Evolutionary conservation across 75 land plant species (phyloP).

Genomic region (Chamaecyparis obtusa): DNA sequence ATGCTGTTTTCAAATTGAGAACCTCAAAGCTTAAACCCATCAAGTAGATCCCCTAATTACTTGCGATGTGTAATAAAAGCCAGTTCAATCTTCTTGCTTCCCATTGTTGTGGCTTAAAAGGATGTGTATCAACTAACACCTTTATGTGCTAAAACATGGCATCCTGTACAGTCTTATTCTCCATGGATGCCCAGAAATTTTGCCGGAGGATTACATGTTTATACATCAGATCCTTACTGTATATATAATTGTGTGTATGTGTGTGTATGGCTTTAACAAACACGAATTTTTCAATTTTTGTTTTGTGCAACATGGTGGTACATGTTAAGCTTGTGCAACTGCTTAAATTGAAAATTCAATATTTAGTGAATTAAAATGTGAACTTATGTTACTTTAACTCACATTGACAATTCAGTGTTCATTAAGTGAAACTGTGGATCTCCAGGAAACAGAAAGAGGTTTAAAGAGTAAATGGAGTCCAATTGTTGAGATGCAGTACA

Average conservation of each 20-base stretch:
- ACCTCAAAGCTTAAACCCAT: neutral
- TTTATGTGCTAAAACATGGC: neutral
- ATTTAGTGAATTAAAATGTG: neutral
- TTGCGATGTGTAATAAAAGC: neutral
- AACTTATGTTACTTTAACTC: constrained; percentile 39
- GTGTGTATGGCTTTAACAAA: neutral
- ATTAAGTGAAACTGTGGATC: neutral
- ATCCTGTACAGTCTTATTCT: neutral
- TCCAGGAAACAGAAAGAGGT: constrained; percentile 79
- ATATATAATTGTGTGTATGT: too few relatives aligned
- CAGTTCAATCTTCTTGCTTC: neutral
- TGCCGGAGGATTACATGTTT: neutral
- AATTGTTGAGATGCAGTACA: constrained; percentile 54
- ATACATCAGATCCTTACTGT: neutral
- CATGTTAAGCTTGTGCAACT: neutral
- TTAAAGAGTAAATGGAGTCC: constrained; percentile 55
- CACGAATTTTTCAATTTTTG: neutral
- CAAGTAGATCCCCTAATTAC: neutral
- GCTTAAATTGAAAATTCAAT: neutral
- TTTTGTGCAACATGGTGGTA: neutral
- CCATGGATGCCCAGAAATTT: neutral
- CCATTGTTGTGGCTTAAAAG: neutral
- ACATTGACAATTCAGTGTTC: neutral
- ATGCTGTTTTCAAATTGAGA: neutral
- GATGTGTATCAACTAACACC: neutral